Percentiles rank a stretch among this genome's conserved stretches.
phyloP scores from a whole-genome alignment of 2,329 filamentous ascomycete genomes.

The Sclerotinia borealis region DNA sequence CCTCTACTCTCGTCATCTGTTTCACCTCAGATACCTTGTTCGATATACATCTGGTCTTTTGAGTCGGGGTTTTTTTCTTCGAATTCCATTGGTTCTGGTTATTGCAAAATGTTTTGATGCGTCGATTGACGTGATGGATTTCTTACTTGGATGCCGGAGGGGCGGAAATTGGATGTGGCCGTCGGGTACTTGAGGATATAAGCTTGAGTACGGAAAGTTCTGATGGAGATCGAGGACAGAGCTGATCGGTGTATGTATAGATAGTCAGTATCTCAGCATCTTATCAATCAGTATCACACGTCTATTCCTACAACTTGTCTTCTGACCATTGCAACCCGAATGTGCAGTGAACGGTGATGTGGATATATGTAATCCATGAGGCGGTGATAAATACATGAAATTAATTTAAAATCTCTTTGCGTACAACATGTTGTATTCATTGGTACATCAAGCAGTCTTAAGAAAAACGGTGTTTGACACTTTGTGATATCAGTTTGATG shows the following conservation, averaged over 20 bases:
- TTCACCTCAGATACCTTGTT: slow-evolving; percentile 53
- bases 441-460: too few species aligned
- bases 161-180: slow-evolving; percentile 7
- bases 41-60: slow-evolving; percentile 41
- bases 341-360: neutral
- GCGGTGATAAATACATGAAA: neutral
- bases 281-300: slow-evolving; percentile 15
- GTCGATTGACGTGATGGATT: slow-evolving; percentile 15
- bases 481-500: too few species aligned
- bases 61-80: slow-evolving; percentile 8
- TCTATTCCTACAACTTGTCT: neutral
- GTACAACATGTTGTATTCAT: too few species aligned
- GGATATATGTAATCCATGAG: neutral
- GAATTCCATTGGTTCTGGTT: slow-evolving; percentile 8
- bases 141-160: slow-evolving; percentile 14
- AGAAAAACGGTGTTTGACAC: too few species aligned
- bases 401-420: neutral
- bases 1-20: slow-evolving; percentile 20
- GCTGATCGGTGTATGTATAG: slow-evolving; percentile 18
- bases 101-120: slow-evolving; percentile 17
- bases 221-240: slow-evolving; percentile 8
- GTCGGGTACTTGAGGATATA: slow-evolving; percentile 1
- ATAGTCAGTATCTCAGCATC: slow-evolving; percentile 18
- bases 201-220: slow-evolving; percentile 10
- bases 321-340: neutral